Evolutionary conservation across 2,329 filamentous ascomycete species (phyloP).

Genomic region (Claviceps cyperi): DNA sequence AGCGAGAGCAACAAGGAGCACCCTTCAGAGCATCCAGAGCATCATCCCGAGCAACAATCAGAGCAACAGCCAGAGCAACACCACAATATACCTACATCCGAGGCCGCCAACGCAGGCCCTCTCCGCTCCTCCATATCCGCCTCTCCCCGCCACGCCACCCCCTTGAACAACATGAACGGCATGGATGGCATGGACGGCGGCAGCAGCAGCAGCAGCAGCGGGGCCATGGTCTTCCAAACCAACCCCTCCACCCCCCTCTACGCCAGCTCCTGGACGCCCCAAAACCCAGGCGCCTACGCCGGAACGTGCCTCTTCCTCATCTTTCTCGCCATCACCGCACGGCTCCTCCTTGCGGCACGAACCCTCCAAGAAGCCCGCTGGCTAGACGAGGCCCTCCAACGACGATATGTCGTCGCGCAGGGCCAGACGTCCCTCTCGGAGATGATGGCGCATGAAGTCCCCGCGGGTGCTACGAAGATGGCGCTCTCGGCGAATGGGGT

Average conservation of each 20-base stretch:
- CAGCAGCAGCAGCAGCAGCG: conserved; percentile 3
- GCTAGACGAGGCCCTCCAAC: conserved; percentile 55
- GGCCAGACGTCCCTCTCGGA: conserved; percentile 47
- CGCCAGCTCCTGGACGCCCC: conserved; percentile 60
- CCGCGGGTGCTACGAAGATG: conserved; percentile 45
- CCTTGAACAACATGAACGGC: conserved; percentile 11
- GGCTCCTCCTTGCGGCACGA: conserved; percentile 58
- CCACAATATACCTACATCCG: background rate
- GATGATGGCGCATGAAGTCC: conserved; percentile 36
- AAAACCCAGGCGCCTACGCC: conserved; percentile 56
- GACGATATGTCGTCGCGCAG: conserved; percentile 62
- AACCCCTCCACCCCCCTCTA: conserved; percentile 34
- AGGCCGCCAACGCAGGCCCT: background rate
- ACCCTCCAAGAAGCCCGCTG: conserved; percentile 48
- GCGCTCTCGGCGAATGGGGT: conserved; percentile 61
- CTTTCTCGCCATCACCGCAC: conserved; percentile 54
- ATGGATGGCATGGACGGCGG: conserved; percentile 7
- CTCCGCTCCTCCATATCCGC: background rate
- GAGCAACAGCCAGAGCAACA: too few relatives aligned
- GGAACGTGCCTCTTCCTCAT: conserved; percentile 88
- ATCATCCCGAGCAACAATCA: too few relatives aligned
- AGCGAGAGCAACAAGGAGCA: too few relatives aligned
- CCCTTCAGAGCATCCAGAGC: too few relatives aligned
- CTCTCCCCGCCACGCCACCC: conserved; percentile 9
- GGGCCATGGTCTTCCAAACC: conserved; percentile 46